Evolutionary conservation across 2,329 filamentous ascomycete species (phyloP), one percentile per base, ranked within the genome.

Genomic region (Diaporthe eres): DNA sequence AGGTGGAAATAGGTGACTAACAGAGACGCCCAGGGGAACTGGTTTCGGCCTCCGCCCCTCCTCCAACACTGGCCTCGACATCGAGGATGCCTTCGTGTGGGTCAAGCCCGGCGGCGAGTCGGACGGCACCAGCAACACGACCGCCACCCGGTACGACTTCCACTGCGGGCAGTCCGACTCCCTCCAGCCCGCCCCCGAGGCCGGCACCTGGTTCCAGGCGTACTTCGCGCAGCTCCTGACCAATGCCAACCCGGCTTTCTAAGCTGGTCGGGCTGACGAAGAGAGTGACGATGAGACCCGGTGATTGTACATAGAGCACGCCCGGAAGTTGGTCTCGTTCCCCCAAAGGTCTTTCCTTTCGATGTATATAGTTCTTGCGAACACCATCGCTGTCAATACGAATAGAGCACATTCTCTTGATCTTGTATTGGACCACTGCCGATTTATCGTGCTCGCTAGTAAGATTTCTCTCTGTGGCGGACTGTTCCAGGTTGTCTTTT

Each of bases 31-130:
- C 76, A 88, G 85, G 44, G 89, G 88, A 44, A 90, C 91, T 71
- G 92, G 92, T 10, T 93, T 93, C 77, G 92, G 92, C 76, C 83
- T 84, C n/a, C 88, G 91, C n/a, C 91, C 92, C 2, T 89, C 89
- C 4, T 86, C 90, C n/a, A 85, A 90, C 80, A 94, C 92, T 12
- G 90, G 89, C 19, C 87, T 91, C 77, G 81, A 83, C 2, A 85
- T 92, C 25, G 86, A 89, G 47, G 92, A 94, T 81, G 91, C 92
- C 55, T 92, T 94, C 78, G 92, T 93, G 75, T 94, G 92, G 92
- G 85, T 93, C 79, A 94, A 94, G 88, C 92, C 92, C 6, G 92
- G 92, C 78, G 88, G 88, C 77, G 88, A 90, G 81, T 94, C 85
- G 60, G 87, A 88, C 77, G 87, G 86, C 77, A 88, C 87, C 51